A percentile compares a stretch with the other conserved stretches of the same genome.
Conservation (phyloP, 805 yeast species). For the Candida piceae region DNA sequence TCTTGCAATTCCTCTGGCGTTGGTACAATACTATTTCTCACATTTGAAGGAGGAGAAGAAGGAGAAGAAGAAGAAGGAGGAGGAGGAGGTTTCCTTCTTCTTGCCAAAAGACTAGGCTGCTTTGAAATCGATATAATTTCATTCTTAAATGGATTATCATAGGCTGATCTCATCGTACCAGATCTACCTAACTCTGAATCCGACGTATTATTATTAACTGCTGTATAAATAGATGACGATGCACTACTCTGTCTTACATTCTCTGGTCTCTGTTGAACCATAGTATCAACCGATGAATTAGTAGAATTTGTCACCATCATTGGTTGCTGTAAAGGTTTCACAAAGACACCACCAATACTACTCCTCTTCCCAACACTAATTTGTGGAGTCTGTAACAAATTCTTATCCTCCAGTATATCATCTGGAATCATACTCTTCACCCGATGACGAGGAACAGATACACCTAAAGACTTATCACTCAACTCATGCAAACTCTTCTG, state of each 20-base stretch:
- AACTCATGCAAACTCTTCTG: neutral
- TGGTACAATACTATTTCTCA: too few species aligned
- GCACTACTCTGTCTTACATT: neutral
- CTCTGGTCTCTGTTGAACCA: too few species aligned
- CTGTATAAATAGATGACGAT: neutral
- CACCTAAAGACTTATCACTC: neutral
- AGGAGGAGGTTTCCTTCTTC: constrained; percentile 2
- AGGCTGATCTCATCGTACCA: too few species aligned
- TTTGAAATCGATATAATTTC: too few species aligned
- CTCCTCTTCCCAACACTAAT: too few species aligned
- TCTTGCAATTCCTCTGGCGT: too few species aligned
- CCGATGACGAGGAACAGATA: constrained; percentile 2
- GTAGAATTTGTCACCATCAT: neutral
- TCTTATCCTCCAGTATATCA: constrained; percentile 5
- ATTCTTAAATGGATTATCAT: too few species aligned
- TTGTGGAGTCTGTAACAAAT: too few species aligned
- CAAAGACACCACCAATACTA: too few species aligned
- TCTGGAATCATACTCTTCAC: constrained; percentile 14
- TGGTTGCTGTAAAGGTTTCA: neutral
- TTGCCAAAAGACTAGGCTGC: constrained; percentile 4
- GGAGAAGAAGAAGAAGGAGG: constrained; percentile 1
- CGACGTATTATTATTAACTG: neutral
- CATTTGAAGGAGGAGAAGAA: constrained; percentile 6
- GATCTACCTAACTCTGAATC: too few species aligned
- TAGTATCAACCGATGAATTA: too few species aligned